These are phyloP conservation scores for Fragaria nilgerrensis DNA, from an alignment of 306 rosid genomes.

Conservation along the genomic window DNA sequence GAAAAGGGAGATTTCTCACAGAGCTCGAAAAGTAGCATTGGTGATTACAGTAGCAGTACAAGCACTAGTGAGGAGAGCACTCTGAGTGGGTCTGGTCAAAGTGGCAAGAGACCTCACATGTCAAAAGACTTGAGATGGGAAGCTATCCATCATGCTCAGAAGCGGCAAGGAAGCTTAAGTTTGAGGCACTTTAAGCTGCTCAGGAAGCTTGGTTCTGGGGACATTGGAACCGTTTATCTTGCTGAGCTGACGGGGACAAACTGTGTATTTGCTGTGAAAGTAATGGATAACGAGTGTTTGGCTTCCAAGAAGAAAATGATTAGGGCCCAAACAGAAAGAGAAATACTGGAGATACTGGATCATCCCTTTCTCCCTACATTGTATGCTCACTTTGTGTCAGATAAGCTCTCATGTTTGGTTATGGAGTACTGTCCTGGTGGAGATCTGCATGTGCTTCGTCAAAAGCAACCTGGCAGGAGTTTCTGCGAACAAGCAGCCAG, in stretches of 20 bases:
- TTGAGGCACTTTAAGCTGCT: conserved; percentile 73
- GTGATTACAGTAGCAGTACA: conserved; percentile 86
- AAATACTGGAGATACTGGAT: conserved; percentile 85
- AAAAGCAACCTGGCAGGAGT: conserved; percentile 73
- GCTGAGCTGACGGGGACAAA: conserved; percentile 77
- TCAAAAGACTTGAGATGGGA: conserved; percentile 96
- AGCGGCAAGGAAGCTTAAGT: conserved; percentile 68
- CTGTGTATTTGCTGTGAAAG: conserved; percentile 82
- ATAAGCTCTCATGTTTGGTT: conserved; percentile 85
- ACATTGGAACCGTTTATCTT: conserved; percentile 95
- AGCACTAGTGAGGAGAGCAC: conserved; percentile 91
- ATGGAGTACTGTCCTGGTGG: conserved; percentile 97
- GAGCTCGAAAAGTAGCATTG: conserved; percentile 95
- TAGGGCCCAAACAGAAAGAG: conserved; percentile 95
- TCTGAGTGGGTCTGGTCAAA: conserved; percentile 69
- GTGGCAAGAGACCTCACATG: conserved; percentile 96
- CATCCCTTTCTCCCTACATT: conserved; percentile 97
- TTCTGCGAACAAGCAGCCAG: conserved; percentile 90
- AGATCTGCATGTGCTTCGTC: conserved; percentile 90
- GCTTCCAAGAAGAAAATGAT: conserved; percentile 69
- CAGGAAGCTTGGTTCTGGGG: conserved; percentile 92
- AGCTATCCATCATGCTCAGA: conserved; percentile 67
- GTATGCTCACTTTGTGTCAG: conserved; percentile 67
- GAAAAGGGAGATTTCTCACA: conserved; percentile 90
- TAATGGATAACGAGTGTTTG: conserved; percentile 92